Evolutionary conservation across 148 eudicot genomes (phyloP).

Genomic region (Tetragonia tetragonoides): DNA sequence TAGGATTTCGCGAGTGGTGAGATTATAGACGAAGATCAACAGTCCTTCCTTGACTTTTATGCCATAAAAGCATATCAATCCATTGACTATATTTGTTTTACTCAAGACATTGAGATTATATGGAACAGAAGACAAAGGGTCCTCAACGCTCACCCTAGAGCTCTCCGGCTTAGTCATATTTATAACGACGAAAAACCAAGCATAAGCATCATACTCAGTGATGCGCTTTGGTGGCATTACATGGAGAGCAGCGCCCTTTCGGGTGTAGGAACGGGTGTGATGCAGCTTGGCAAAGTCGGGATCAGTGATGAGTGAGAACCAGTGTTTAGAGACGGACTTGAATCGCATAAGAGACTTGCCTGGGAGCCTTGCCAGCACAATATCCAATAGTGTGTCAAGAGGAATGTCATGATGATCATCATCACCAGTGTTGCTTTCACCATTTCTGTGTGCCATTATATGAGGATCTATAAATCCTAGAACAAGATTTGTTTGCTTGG

Average conservation of each 20-base stretch:
- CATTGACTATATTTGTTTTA: not conserved
- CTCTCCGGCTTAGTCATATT: not conserved
- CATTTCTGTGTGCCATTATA: too few species aligned
- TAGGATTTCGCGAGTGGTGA: not conserved
- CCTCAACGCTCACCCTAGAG: not conserved
- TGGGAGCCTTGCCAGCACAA: slow-evolving; percentile 2
- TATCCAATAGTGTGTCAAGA: not conserved
- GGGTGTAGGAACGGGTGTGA: not conserved
- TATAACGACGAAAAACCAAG: not conserved
- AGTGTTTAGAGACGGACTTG: too few species aligned
- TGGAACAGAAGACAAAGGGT: not conserved
- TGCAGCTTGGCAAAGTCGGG: not conserved
- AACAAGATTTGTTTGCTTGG: too few species aligned
- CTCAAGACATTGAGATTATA: not conserved
- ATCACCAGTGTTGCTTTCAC: too few species aligned
- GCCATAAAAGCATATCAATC: slow-evolving; percentile 1
- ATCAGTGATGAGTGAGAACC: not conserved
- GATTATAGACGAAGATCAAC: not conserved
- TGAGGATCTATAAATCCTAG: too few species aligned
- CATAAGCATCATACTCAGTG: too few species aligned
- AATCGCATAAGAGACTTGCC: not conserved
- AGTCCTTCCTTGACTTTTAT: not conserved
- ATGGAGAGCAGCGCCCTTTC: not conserved
- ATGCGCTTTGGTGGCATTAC: not conserved
- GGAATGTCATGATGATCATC: not conserved